Percentiles rank a stretch among this genome's conserved stretches.
phyloP scores from a whole-genome alignment of 495 filamentous ascomycete genomes.

The Penicillium waksmanii region DNA sequence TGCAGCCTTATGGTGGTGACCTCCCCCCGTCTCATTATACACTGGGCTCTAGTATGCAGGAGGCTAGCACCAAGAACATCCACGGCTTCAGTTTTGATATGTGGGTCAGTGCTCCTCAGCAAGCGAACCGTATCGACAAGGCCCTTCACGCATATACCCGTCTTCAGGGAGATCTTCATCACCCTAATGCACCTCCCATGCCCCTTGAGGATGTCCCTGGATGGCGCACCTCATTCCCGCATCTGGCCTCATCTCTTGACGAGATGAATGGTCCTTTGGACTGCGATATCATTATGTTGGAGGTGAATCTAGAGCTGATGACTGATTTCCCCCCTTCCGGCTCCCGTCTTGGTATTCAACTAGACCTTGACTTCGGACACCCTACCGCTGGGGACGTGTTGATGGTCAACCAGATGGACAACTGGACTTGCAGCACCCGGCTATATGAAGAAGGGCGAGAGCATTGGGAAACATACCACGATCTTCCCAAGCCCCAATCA shows the following conservation, averaged over 20 bases:
- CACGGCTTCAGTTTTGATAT: constrained; percentile 55
- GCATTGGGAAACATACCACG: constrained; percentile 37
- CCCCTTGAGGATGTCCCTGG: constrained; percentile 45
- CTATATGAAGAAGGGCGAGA: constrained; percentile 49
- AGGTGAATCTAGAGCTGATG: constrained; percentile 53
- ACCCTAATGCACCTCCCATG: constrained; percentile 40
- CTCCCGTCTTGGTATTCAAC: constrained; percentile 47
- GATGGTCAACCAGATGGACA: constrained; percentile 46
- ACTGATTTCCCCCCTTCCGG: constrained; percentile 45
- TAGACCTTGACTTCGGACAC: constrained; percentile 48
- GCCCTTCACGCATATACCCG: constrained; percentile 55
- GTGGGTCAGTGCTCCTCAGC: constrained; percentile 51
- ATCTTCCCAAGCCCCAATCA: constrained; percentile 40
- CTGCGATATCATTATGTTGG: constrained; percentile 54
- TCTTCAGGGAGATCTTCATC: constrained; percentile 47
- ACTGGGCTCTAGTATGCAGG: constrained; percentile 41
- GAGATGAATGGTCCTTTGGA: constrained; percentile 39
- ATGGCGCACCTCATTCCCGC: constrained; percentile 53
- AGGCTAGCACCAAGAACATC: constrained; percentile 36
- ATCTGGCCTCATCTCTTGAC: constrained; percentile 42
- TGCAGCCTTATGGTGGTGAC: constrained; percentile 42
- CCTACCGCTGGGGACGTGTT: constrained; percentile 40
- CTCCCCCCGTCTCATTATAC: constrained; percentile 43
- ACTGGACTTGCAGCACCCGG: constrained; percentile 52
- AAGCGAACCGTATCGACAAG: constrained; percentile 45